Percentiles rank a stretch among this genome's conserved stretches.
These are phyloP conservation scores for Neostapfia colusana DNA, from an alignment of 176 grass and related monocot genomes.

Conservation along the genomic window DNA sequence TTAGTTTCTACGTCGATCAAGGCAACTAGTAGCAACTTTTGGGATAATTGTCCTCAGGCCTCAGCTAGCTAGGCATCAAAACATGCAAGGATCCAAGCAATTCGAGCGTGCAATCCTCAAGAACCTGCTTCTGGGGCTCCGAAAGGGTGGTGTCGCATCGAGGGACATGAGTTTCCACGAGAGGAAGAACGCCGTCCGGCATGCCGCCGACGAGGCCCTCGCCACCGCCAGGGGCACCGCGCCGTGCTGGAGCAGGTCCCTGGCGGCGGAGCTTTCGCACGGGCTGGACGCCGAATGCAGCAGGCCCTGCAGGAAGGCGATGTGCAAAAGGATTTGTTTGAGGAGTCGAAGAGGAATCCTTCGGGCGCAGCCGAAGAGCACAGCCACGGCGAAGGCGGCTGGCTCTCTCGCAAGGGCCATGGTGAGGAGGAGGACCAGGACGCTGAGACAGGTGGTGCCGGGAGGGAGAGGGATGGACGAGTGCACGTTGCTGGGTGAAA, in stretches of 20 bases:
- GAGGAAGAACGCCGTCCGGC: constrained; percentile 53
- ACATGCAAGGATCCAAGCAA: constrained; percentile 47
- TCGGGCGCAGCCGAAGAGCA: constrained; percentile 26
- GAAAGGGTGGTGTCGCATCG: constrained; percentile 25
- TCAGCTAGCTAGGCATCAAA: not conserved
- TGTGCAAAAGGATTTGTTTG: constrained; percentile 32
- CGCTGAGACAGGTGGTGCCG: constrained; percentile 56
- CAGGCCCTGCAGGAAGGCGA: not conserved
- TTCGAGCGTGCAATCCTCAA: constrained; percentile 57
- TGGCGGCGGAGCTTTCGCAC: constrained; percentile 45
- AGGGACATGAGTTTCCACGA: constrained; percentile 48
- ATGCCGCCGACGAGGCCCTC: constrained; percentile 58
- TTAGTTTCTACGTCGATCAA: not conserved
- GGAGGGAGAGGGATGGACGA: constrained; percentile 60
- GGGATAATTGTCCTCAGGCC: not conserved
- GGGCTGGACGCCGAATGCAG: not conserved
- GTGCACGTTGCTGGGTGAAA: constrained; percentile 65
- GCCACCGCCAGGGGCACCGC: constrained; percentile 43
- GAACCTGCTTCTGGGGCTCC: constrained; percentile 54
- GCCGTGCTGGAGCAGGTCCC: constrained; percentile 46
- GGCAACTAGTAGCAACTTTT: not conserved
- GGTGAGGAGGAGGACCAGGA: constrained; percentile 46
- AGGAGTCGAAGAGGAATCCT: constrained; percentile 33
- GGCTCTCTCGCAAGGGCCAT: constrained; percentile 45
- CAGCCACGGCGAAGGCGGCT: not conserved